A percentile compares a stretch with the other conserved stretches of the same genome.
phyloP scores from a whole-genome alignment of 2,329 filamentous ascomycete genomes.

The Colletotrichum sp. region DNA sequence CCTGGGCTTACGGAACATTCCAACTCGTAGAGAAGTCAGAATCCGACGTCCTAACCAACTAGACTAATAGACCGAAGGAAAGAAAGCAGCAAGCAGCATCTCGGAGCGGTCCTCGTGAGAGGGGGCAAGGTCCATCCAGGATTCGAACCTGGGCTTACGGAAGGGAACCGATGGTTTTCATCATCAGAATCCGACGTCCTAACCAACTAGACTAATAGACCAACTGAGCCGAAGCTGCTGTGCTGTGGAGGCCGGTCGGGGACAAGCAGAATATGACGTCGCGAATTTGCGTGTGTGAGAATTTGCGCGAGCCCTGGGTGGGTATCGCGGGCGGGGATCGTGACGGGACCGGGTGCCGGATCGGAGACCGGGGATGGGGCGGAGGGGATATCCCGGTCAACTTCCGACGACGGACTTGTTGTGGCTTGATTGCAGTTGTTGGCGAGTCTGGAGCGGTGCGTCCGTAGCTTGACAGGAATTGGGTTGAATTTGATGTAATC shows the following conservation, averaged over 20 bases:
- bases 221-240: neutral
- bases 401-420: neutral
- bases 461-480: neutral
- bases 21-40: neutral
- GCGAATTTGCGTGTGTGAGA: neutral
- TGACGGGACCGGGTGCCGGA: neutral
- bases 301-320: constrained; percentile 3
- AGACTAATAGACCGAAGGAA: constrained; percentile 18
- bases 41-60: constrained; percentile 19
- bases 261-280: neutral
- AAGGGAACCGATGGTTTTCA: neutral
- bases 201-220: constrained; percentile 23
- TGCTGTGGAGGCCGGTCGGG: fast-evolving
- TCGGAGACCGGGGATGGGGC: neutral
- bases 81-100: neutral
- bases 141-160: constrained; percentile 22
- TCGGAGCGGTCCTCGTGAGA: neutral
- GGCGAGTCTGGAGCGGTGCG: neutral
- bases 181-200: constrained; percentile 22
- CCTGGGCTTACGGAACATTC: constrained; percentile 13
- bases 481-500: neutral
- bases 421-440: neutral
- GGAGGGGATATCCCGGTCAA: neutral
- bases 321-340: neutral
- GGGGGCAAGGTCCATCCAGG: constrained; percentile 15